Evolutionary conservation across 306 rosid species (phyloP).

Genomic region (Cicer judaicum): DNA sequence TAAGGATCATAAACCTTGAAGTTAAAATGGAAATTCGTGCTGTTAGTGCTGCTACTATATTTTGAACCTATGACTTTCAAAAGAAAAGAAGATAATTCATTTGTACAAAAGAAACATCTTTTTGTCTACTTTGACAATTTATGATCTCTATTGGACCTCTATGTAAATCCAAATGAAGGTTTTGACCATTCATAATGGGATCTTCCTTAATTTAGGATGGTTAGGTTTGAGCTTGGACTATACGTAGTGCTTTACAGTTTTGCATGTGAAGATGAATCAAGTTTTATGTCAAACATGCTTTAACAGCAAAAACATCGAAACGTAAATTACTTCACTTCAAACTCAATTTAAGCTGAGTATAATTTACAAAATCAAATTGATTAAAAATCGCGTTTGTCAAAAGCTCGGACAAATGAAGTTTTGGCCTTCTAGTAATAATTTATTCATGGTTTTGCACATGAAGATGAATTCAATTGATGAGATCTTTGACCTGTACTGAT

Average conservation of each 20-base stretch:
- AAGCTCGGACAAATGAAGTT: background rate
- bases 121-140: background rate
- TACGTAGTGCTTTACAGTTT: background rate
- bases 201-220: conserved; percentile 3
- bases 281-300: background rate
- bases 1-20: background rate
- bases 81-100: background rate
- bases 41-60: conserved; percentile 5
- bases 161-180: background rate
- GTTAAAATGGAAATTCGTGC: conserved; percentile 25
- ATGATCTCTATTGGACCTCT: background rate
- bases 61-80: conserved; percentile 16
- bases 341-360: background rate
- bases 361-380: background rate
- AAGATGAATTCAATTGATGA: conserved; percentile 36
- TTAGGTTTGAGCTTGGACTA: background rate
- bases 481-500: conserved; percentile 12
- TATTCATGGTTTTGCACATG: conserved; percentile 7
- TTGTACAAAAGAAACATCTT: background rate
- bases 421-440: background rate
- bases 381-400: background rate
- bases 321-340: conserved; percentile 3
- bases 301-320: background rate
- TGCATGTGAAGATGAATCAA: background rate
- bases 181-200: background rate